These are phyloP conservation scores for Vararia minispora DNA, from an alignment of 768 basidiomycete species.

Conservation along the genomic window DNA sequence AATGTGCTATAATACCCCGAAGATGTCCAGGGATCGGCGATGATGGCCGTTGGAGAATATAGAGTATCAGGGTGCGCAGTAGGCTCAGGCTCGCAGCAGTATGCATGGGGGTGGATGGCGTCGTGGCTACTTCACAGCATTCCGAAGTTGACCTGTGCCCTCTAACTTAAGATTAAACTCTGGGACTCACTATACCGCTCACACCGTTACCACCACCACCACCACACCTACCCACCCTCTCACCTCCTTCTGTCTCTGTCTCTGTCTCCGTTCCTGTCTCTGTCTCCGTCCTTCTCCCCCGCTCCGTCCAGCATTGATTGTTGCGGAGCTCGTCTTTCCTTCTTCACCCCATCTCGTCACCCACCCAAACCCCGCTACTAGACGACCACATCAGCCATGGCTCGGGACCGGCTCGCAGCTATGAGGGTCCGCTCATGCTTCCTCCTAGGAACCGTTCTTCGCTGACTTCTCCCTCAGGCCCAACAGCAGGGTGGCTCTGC, in stretches of 20 bases:
- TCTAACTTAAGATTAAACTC: too few species aligned
- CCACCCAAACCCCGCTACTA: constrained; percentile 7
- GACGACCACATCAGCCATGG: constrained; percentile 37
- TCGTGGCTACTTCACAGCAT: too few species aligned
- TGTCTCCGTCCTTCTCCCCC: background rate
- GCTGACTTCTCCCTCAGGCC: constrained; percentile 31
- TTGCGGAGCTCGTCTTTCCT: constrained; percentile 3
- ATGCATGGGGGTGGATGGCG: too few species aligned
- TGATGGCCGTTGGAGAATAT: too few species aligned
- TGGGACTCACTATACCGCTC: too few species aligned
- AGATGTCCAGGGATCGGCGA: too few species aligned
- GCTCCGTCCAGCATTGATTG: constrained; percentile 16
- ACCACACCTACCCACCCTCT: constrained; percentile 4
- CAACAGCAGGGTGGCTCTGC: constrained; percentile 54
- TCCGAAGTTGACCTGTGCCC: too few species aligned
- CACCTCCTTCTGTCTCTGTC: constrained; percentile 1
- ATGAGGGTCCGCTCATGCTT: constrained; percentile 50
- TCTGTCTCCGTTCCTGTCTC: background rate
- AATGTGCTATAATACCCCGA: too few species aligned
- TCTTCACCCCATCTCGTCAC: constrained; percentile 1
- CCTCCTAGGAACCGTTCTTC: constrained; percentile 3
- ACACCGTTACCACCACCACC: background rate
- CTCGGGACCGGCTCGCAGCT: constrained; percentile 85
- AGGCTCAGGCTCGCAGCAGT: too few species aligned
- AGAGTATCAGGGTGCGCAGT: too few species aligned